These are phyloP conservation scores for Pascua guehoae DNA, from an alignment of 1,284 basidiomycete genomes.

Conservation along the genomic window DNA sequence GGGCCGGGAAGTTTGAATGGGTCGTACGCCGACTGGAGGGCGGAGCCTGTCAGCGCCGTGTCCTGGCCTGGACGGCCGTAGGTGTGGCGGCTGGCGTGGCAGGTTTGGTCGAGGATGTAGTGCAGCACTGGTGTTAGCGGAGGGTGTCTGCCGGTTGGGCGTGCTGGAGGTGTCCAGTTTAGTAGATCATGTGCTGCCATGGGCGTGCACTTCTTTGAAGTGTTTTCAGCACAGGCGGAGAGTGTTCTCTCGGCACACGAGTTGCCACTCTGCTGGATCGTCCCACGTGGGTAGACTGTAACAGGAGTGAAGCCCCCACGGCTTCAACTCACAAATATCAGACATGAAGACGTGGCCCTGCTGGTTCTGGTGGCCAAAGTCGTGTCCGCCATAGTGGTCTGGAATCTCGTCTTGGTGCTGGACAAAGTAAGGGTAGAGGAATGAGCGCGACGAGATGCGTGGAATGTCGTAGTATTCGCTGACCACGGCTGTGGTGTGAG, in stretches of 20 bases:
- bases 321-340: background rate
- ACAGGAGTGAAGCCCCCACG: no score
- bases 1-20: slow-evolving; percentile 1
- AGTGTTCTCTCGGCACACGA: no score
- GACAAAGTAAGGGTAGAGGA: slow-evolving; percentile 9
- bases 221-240: no score
- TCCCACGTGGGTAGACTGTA: background rate
- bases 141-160: no score
- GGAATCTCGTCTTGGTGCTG: slow-evolving; percentile 1
- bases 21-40: background rate
- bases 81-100: background rate
- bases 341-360: slow-evolving; percentile 7
- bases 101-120: background rate
- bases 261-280: no score
- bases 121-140: background rate
- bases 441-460: slow-evolving; percentile 4
- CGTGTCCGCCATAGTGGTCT: background rate
- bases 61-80: background rate
- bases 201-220: no score
- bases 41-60: background rate
- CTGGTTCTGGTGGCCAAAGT: slow-evolving; percentile 6
- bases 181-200: no score
- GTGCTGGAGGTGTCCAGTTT: no score
- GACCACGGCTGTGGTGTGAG: background rate
- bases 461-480: slow-evolving; percentile 10